Evolutionary conservation across 257 asterid species (phyloP).

Genomic region (Primulina eburnea): DNA sequence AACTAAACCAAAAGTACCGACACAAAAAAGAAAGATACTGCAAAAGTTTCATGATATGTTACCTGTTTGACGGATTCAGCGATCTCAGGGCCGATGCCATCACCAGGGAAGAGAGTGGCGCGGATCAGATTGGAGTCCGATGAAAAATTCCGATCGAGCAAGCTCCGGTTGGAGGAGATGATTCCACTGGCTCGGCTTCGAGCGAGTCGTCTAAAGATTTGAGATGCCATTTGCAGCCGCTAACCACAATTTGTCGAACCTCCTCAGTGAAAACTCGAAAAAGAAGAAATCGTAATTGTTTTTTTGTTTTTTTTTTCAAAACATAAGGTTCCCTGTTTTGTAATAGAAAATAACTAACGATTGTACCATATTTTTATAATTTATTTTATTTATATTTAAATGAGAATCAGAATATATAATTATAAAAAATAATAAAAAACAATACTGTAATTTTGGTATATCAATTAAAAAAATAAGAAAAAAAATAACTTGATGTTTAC

Average conservation of each 20-base stretch:
- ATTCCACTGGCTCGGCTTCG: neutral
- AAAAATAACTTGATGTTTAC: too few species aligned
- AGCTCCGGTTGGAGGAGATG: neutral
- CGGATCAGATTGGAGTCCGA: neutral
- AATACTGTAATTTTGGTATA: too few species aligned
- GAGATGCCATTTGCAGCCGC: neutral
- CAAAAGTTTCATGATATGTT: too few species aligned
- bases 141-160: neutral
- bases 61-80: neutral
- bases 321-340: too few species aligned
- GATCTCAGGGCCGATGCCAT: neutral
- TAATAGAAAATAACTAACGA: too few species aligned
- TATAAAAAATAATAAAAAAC: too few species aligned
- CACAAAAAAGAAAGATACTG: too few species aligned
- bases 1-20: neutral
- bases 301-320: too few species aligned
- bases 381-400: too few species aligned
- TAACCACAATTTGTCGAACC: neutral
- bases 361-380: too few species aligned
- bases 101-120: neutral
- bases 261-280: neutral
- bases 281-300: neutral
- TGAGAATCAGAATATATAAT: too few species aligned
- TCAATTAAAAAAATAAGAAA: too few species aligned
- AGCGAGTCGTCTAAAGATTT: neutral